Evolutionary conservation across 2,329 filamentous ascomycete species (phyloP).

Genomic region (Aureobasidium subglaciale): DNA sequence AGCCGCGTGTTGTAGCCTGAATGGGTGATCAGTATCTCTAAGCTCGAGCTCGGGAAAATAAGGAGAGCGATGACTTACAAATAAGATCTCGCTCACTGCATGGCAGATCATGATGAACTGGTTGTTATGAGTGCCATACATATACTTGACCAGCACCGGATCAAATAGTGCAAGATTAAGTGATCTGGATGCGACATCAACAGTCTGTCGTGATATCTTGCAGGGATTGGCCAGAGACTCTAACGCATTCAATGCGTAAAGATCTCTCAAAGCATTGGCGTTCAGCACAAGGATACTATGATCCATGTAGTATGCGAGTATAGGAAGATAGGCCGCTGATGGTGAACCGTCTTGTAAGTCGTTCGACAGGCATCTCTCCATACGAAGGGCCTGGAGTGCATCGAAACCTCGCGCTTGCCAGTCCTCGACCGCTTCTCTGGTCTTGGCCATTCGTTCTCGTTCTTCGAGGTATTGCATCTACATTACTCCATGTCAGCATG

Average conservation of each 20-base stretch:
- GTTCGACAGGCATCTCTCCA: neutral
- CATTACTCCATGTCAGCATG: neutral
- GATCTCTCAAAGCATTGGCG: neutral
- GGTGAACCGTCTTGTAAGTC: neutral
- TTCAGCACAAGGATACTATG: neutral
- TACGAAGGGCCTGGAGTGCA: neutral
- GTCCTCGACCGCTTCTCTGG: neutral
- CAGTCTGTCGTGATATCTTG: neutral
- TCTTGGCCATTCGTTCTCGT: neutral
- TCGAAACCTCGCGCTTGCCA: neutral
- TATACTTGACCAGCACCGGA: neutral
- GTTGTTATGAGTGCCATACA: constrained; percentile 2
- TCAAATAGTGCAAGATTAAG: neutral
- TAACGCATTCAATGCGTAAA: neutral
- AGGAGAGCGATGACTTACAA: neutral
- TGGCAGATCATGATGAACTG: constrained; percentile 6
- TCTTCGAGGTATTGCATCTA: constrained; percentile 1
- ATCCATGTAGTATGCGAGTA: constrained; percentile 1
- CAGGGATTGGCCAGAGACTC: neutral
- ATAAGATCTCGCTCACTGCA: neutral
- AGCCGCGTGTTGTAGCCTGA: constrained; percentile 5
- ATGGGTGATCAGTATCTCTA: neutral
- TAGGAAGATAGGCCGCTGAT: neutral
- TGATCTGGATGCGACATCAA: constrained; percentile 3
- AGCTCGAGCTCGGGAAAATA: rapidly evolving